Conservation (phyloP, 202 grass and related monocot species). For the Hordeum pubiflorum region DNA sequence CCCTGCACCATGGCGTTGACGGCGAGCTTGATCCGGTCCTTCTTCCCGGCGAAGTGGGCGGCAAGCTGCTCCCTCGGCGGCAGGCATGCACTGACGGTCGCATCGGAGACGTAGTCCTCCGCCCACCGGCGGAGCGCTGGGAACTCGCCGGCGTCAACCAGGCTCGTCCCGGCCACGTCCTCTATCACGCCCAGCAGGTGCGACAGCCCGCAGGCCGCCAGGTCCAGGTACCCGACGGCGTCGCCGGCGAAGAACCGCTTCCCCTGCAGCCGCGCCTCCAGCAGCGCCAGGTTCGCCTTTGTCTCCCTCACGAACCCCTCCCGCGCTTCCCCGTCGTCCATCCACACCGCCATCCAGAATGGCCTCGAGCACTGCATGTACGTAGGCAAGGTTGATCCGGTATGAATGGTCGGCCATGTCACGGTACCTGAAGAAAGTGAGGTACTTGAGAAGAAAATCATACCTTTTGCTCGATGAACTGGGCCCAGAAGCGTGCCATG, state of each 20-base stretch:
- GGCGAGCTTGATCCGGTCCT: background rate
- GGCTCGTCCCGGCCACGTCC: background rate
- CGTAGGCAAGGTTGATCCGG: background rate
- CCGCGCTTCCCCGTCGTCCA: background rate
- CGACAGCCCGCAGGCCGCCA: background rate
- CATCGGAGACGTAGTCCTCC: background rate
- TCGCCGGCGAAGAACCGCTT: constrained; percentile 43
- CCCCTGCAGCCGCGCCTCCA: constrained; percentile 34
- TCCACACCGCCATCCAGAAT: background rate
- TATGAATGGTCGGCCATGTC: background rate
- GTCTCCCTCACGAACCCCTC: background rate
- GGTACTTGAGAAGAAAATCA: background rate
- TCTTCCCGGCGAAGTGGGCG: constrained; percentile 6
- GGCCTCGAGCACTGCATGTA: background rate
- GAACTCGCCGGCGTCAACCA: background rate
- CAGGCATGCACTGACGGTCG: background rate
- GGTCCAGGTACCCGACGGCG: constrained; percentile 28
- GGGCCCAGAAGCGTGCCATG: background rate
- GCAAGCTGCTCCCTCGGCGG: background rate
- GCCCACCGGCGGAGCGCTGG: background rate
- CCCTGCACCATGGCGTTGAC: background rate
- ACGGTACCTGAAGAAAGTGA: background rate
- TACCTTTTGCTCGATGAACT: background rate
- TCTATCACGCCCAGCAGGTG: background rate
- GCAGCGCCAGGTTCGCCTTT: constrained; percentile 13